Evolutionary conservation across 1,139 yeast genomes (phyloP), one percentile per base, ranked within the genome.

Genomic region (Pichia cactophila): DNA sequence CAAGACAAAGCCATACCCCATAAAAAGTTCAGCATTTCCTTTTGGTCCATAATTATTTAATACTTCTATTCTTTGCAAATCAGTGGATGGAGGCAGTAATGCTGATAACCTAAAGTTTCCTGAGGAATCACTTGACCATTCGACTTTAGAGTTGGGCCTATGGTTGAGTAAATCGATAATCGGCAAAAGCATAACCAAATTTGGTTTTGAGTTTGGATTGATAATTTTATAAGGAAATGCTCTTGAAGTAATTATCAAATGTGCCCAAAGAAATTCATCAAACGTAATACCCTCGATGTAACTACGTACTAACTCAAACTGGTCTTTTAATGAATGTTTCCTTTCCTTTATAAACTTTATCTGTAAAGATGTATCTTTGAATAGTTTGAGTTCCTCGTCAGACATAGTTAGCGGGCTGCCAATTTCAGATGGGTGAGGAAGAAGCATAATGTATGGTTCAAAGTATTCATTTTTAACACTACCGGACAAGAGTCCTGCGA

Each of bases 11-110:
- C 96, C 96, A 56, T 78, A 78, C 0, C 80, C 84, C 56, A 79
- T 64, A 7, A 79, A 65, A 39, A 83, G 70, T 60, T 88, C 96
- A 58, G 87, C 95, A 61, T 89, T 89, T 1, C 95, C 88, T 62
- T 89, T 89, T 48, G 84, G 79, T 0, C 97, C 97, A 65, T 89
- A 89, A 64, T 87, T 87, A 63, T 89, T 88, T 61, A 69, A 84
- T 0, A 87, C 56, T 60, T 86, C 83, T 5, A 3, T 62, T 10
- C 55, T 43, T 8, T 38, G 14, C 5, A 20, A 38, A 16, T n/a
- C 12, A 10, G 16, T 14, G 10, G 28, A 23, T 20, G 23, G 10
- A 11, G 51, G 47, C 33, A 61, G 57, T 12, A 54, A 60, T 6
- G 58, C 46, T 9, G 46, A 2, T 14, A 45, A 33, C 23, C 43